Evolutionary conservation across 129 eudicot genomes (phyloP).

Genomic region (Deinandra increscens): DNA sequence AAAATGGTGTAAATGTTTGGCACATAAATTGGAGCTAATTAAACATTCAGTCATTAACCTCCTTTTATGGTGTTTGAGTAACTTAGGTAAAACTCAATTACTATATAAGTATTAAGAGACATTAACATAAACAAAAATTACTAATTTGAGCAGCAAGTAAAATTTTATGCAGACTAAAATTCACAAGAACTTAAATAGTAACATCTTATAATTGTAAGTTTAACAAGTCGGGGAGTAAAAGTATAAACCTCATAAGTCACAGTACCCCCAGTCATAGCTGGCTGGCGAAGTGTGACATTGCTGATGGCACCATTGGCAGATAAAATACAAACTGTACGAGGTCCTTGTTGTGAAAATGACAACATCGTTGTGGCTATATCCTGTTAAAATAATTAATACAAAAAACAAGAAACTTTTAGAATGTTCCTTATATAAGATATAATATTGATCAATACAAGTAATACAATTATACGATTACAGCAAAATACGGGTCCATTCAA

Average conservation of each 20-base stretch:
- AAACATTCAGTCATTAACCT: not conserved
- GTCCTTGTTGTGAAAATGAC: conserved; percentile 94
- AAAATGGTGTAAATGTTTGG: not conserved
- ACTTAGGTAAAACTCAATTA: not conserved
- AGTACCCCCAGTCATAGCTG: conserved; percentile 67
- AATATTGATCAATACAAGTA: conserved; percentile 1
- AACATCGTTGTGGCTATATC: conserved; percentile 74
- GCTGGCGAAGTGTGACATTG: conserved; percentile 86
- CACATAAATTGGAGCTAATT: not conserved
- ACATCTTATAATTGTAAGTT: not conserved
- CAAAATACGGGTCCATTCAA: conserved; percentile 1
- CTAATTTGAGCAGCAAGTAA: not conserved
- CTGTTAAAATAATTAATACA: conserved; percentile 33
- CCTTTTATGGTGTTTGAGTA: not conserved
- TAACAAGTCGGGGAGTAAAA: conserved; percentile 6
- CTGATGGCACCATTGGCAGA: conserved; percentile 87
- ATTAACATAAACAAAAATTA: not conserved
- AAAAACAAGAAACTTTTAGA: not conserved
- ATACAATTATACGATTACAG: not conserved
- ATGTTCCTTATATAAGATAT: not conserved
- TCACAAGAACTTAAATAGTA: not conserved
- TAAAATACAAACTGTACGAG: conserved; percentile 85
- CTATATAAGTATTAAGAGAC: not conserved
- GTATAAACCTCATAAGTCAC: conserved; percentile 81
- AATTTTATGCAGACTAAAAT: not conserved